A percentile compares a stretch with the other conserved stretches of the same genome.
These are phyloP conservation scores for Metschnikowia baotianmanensis DNA, from an alignment of 805 yeast species.

Conservation along the genomic window DNA sequence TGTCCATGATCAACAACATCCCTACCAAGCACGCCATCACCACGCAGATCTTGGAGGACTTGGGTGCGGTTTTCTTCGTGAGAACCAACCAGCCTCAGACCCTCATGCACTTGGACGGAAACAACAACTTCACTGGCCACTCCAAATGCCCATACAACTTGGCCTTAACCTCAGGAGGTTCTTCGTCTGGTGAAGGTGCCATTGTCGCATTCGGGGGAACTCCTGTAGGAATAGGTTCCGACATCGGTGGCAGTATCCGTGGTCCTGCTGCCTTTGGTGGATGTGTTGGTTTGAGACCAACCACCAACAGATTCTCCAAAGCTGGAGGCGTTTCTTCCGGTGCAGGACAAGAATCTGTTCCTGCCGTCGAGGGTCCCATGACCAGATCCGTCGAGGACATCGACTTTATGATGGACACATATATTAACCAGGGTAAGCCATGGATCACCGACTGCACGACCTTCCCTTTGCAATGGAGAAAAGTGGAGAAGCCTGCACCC, in stretches of 20 bases:
- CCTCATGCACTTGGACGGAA: slow-evolving; percentile 65
- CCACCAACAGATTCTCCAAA: slow-evolving; percentile 48
- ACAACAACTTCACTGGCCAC: slow-evolving; percentile 58
- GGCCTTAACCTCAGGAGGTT: slow-evolving; percentile 64
- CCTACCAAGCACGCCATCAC: slow-evolving; percentile 47
- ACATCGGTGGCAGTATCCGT: slow-evolving; percentile 70
- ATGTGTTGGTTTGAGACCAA: slow-evolving; percentile 60
- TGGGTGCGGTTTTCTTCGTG: slow-evolving; percentile 62
- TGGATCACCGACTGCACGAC: slow-evolving; percentile 53
- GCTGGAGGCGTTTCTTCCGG: slow-evolving; percentile 52
- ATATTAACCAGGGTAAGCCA: slow-evolving; percentile 61
- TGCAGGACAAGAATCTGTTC: slow-evolving; percentile 64
- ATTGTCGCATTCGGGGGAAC: slow-evolving; percentile 58
- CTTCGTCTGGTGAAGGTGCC: slow-evolving; percentile 73
- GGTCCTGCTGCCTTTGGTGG: slow-evolving; percentile 68
- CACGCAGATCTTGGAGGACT: slow-evolving; percentile 43
- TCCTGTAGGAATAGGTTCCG: slow-evolving; percentile 64
- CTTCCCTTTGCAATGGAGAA: slow-evolving; percentile 54
- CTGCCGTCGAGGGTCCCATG: slow-evolving; percentile 68
- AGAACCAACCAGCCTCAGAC: slow-evolving; percentile 70
- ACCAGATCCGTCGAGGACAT: slow-evolving; percentile 63
- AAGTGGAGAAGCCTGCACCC: slow-evolving; percentile 40
- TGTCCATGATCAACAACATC: slow-evolving; percentile 47
- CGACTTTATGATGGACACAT: slow-evolving; percentile 63
- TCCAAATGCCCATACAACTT: slow-evolving; percentile 59